These are phyloP conservation scores for Tuber aestivum DNA, from an alignment of 495 filamentous ascomycete genomes.

Conservation along the genomic window DNA sequence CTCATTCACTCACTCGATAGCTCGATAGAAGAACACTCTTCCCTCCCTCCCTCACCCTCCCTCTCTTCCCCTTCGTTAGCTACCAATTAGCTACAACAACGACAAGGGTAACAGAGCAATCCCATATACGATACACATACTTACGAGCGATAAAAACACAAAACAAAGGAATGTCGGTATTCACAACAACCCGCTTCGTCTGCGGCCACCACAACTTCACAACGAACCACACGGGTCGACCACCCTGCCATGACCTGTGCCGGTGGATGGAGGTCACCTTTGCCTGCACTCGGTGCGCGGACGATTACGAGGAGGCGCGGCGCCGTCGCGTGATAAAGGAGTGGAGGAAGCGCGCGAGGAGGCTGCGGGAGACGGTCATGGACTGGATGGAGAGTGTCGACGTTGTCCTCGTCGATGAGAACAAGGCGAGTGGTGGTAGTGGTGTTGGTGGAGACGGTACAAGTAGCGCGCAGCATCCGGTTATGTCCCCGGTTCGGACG, in stretches of 20 bases:
- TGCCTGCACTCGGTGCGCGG: not conserved
- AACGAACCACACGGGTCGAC: not conserved
- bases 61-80: not conserved
- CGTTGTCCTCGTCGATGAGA: not conserved
- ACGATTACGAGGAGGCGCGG: not conserved
- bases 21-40: not conserved
- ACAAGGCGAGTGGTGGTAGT: not conserved
- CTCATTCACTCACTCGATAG: not conserved
- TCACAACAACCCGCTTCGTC: not conserved
- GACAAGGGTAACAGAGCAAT: too few relatives aligned
- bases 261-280: constrained; percentile 2
- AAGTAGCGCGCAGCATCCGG: not conserved
- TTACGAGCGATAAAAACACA: not conserved
- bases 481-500: not conserved
- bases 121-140: not conserved
- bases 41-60: not conserved
- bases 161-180: not conserved
- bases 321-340: not conserved
- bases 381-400: constrained; percentile 3
- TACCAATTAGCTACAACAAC: not conserved
- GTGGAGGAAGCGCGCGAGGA: not conserved
- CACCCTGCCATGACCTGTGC: not conserved
- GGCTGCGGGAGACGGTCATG: not conserved
- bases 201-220: constrained; percentile 5
- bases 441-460: not conserved